Percentiles rank a stretch among this genome's conserved stretches.
These are phyloP conservation scores for Ceratobasidium sp. DNA, from an alignment of 1,284 basidiomycete species.

Conservation along the genomic window DNA sequence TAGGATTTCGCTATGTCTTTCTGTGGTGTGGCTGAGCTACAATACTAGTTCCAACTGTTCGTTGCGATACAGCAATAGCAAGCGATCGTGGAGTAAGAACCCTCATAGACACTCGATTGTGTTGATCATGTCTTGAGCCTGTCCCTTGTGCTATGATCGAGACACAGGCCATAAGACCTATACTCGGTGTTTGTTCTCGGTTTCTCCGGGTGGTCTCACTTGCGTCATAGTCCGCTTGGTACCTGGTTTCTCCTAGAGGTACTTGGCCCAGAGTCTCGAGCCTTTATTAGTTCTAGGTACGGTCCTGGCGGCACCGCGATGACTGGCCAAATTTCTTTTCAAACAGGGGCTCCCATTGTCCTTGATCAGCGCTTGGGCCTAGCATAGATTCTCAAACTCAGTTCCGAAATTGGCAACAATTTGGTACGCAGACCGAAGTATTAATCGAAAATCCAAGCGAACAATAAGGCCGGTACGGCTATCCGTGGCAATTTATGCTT, in stretches of 20 bases:
- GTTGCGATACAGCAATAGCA: not conserved
- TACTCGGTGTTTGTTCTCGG: not conserved
- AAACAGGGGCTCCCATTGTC: slow-evolving; percentile 19
- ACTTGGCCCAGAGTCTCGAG: not conserved
- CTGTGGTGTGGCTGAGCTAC: not conserved
- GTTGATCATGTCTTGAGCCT: not conserved
- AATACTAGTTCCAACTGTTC: not conserved
- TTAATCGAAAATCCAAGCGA: not conserved
- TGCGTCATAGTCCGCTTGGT: not conserved
- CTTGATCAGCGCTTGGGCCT: slow-evolving; percentile 19
- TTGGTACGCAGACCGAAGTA: not conserved
- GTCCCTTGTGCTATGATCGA: not conserved
- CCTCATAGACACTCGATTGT: not conserved
- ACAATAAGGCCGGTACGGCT: slow-evolving; percentile 12
- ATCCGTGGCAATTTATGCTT: not conserved
- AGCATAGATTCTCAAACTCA: not conserved
- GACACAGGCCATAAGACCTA: not conserved
- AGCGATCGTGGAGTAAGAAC: not conserved
- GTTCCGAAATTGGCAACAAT: slow-evolving; percentile 9
- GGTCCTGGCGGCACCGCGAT: not conserved
- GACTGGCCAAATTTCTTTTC: not conserved
- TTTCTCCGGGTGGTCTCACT: not conserved
- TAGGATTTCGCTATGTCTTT: not conserved
- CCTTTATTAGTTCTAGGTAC: not conserved
- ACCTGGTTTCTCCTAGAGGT: not conserved